Percentiles rank a stretch among this genome's conserved stretches.
Evolutionary conservation across 805 yeast genomes (phyloP).

Genomic region (Limtongia smithiae): DNA sequence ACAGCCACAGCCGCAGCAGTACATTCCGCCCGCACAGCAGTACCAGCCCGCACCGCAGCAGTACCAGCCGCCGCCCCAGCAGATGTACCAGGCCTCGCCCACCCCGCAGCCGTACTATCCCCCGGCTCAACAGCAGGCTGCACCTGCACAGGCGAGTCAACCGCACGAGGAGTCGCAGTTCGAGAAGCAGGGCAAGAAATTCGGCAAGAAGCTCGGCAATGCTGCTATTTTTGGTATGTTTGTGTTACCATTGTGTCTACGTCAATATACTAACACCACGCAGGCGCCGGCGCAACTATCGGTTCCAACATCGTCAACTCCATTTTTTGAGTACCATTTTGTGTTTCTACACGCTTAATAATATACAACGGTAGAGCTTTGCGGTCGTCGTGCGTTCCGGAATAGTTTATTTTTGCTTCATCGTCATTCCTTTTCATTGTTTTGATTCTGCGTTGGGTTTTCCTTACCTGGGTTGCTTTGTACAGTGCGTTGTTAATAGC

Average conservation of each 20-base stretch:
- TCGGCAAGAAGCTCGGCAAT: slow-evolving; percentile 79
- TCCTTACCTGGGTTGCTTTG: too few species aligned
- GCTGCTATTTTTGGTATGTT: slow-evolving; percentile 73
- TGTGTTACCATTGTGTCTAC: background rate
- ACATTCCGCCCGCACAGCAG: slow-evolving; percentile 3
- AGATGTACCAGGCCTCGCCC: slow-evolving; percentile 25
- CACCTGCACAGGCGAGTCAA: slow-evolving; percentile 30
- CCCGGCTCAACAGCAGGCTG: slow-evolving; percentile 25
- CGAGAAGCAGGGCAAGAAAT: slow-evolving; percentile 46
- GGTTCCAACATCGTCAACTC: slow-evolving; percentile 79
- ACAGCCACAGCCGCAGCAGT: slow-evolving; percentile 14
- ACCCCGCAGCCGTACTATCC: slow-evolving; percentile 27
- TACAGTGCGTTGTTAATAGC: too few species aligned
- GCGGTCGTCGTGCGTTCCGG: too few species aligned
- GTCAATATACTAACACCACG: background rate
- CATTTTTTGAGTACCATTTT: slow-evolving; percentile 45
- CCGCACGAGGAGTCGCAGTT: slow-evolving; percentile 30
- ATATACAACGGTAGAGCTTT: too few species aligned
- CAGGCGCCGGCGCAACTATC: slow-evolving; percentile 86
- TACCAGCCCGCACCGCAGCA: slow-evolving; percentile 12
- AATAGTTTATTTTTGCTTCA: too few species aligned
- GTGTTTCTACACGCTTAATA: too few species aligned
- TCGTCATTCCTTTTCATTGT: too few species aligned
- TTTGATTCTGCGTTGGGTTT: too few species aligned
- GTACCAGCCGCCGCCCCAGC: slow-evolving; percentile 12